Conservation (phyloP, 2,329 filamentous ascomycete genomes). For the Ophiostoma sp. region DNA sequence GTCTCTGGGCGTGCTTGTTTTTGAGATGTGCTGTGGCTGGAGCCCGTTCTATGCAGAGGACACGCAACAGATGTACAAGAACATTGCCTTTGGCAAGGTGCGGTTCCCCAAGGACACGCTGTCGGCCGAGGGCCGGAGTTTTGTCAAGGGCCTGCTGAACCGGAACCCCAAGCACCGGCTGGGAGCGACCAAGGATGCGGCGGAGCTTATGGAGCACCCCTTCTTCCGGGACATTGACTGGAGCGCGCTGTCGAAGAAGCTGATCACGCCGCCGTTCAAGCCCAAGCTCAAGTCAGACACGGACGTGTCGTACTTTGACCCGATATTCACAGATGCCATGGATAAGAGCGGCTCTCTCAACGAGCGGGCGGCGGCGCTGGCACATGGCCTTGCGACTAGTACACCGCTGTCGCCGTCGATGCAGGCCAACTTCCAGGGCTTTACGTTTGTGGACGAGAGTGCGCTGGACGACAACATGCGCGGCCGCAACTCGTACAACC, state of each 20-base stretch:
- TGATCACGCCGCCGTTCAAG: slow-evolving; percentile 94
- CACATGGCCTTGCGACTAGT: slow-evolving; percentile 78
- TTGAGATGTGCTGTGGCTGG: slow-evolving; percentile 99
- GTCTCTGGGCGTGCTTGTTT: slow-evolving; percentile 94
- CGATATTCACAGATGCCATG: slow-evolving; percentile 93
- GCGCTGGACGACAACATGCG: slow-evolving; percentile 82
- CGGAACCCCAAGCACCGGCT: slow-evolving; percentile 93
- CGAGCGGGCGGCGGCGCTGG: slow-evolving; percentile 79
- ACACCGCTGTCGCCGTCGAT: slow-evolving; percentile 92
- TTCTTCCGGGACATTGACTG: slow-evolving; percentile 96
- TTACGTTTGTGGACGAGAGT: slow-evolving; percentile 98
- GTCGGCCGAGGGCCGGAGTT: slow-evolving; percentile 91
- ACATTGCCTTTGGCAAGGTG: slow-evolving; percentile 98
- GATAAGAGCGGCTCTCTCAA: slow-evolving; percentile 84
- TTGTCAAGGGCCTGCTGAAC: slow-evolving; percentile 95
- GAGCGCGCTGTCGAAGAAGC: slow-evolving; percentile 80
- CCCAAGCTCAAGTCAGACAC: slow-evolving; percentile 93
- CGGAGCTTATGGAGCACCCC: slow-evolving; percentile 86
- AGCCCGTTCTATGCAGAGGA: slow-evolving; percentile 98
- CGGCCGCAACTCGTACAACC: slow-evolving; percentile 41
- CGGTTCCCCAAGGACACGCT: slow-evolving; percentile 92
- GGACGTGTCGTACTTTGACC: slow-evolving; percentile 97
- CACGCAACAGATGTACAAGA: slow-evolving; percentile 99
- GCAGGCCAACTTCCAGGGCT: slow-evolving; percentile 96
- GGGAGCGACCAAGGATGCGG: slow-evolving; percentile 83